Percentiles rank a stretch among this genome's conserved stretches.
These are phyloP conservation scores for Penicillium goetzii DNA, from an alignment of 495 filamentous ascomycete species.

Conservation along the genomic window DNA sequence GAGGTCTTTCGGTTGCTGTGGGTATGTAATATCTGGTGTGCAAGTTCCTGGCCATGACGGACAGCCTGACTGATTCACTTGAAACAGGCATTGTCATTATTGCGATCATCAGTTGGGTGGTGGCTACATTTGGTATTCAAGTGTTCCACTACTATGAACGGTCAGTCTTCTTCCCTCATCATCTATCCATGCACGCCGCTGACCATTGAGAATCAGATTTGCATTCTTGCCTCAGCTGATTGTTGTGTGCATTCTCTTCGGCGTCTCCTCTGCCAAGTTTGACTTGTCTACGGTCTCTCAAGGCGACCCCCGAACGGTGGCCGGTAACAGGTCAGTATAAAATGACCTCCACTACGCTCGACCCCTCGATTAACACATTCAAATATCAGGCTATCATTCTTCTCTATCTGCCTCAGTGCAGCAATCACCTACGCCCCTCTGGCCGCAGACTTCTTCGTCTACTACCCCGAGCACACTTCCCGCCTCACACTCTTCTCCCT, in stretches of 20 bases:
- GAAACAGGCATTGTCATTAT: conserved; percentile 67
- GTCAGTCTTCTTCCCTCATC: conserved; percentile 34
- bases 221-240: conserved; percentile 71
- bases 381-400: conserved; percentile 61
- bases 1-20: conserved; percentile 66
- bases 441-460: conserved; percentile 69
- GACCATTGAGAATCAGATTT: conserved; percentile 44
- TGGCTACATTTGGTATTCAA: conserved; percentile 74
- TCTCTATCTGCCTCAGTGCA: conserved; percentile 65
- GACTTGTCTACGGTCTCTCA: conserved; percentile 56
- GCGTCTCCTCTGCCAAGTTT: conserved; percentile 66
- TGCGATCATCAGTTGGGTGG: conserved; percentile 65
- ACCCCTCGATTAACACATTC: background rate
- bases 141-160: conserved; percentile 74
- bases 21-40: conserved; percentile 37
- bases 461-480: conserved; percentile 61
- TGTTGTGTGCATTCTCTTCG: conserved; percentile 67
- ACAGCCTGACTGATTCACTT: conserved; percentile 5
- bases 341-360: background rate
- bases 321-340: conserved; percentile 53
- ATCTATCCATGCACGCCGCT: too few relatives aligned
- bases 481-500: conserved; percentile 39
- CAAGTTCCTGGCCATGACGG: background rate
- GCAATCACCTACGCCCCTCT: conserved; percentile 65
- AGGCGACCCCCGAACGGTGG: conserved; percentile 55